These are phyloP conservation scores for Eimeria sp. DNA, from an alignment of 169 alveolate species.

Conservation along the genomic window DNA sequence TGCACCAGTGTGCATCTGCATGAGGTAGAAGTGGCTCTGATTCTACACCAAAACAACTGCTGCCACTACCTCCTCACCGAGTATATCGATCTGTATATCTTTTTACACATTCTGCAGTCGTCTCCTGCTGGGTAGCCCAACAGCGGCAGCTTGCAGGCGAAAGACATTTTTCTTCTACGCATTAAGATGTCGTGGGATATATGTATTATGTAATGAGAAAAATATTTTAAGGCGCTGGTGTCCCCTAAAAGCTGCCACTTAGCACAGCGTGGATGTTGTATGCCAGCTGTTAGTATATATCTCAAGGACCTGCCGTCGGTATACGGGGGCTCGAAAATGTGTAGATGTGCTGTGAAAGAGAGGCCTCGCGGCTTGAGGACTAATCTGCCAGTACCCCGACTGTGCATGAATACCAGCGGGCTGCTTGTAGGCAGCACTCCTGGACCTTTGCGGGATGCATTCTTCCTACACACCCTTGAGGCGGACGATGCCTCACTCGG, in stretches of 20 bases:
- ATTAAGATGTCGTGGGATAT: neutral
- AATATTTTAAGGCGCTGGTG: neutral
- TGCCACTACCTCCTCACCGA: neutral
- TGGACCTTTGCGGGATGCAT: neutral
- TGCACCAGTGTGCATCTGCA: neutral
- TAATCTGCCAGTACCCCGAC: neutral
- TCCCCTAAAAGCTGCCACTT: neutral
- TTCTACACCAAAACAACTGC: neutral
- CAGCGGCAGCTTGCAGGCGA: neutral
- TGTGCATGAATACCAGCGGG: too few relatives aligned
- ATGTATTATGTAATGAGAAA: neutral
- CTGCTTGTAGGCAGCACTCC: neutral
- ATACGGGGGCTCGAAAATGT: neutral
- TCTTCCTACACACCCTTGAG: too few relatives aligned
- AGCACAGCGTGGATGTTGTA: neutral
- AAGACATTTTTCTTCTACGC: neutral
- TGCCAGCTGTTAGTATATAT: neutral
- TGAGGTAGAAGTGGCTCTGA: neutral
- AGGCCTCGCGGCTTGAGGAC: too few relatives aligned
- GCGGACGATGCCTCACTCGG: neutral
- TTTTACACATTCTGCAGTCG: neutral
- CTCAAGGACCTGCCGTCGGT: neutral
- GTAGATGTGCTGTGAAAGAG: neutral
- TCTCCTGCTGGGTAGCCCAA: neutral
- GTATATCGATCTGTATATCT: neutral